Conservation (phyloP, 306 rosid species). For the Senna siamea region DNA sequence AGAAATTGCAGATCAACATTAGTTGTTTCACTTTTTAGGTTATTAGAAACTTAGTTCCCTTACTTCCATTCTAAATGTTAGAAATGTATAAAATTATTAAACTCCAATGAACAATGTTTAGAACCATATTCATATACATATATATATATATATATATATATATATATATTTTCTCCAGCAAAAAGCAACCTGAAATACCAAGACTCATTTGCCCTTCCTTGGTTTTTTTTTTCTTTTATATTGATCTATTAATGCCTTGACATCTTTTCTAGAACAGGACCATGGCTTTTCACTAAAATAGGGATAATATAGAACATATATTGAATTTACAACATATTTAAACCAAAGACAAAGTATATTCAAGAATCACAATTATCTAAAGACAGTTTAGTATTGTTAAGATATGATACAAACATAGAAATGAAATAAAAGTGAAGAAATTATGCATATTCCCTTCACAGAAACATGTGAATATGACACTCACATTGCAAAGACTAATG, state of each 20-base stretch:
- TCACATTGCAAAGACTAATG: not conserved
- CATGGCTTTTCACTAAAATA: too few species aligned
- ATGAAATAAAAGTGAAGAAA: not conserved
- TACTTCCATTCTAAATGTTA: conserved; percentile 36
- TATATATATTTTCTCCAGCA: conserved; percentile 31
- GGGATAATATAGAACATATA: too few species aligned
- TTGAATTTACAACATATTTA: too few species aligned
- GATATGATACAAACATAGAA: conserved; percentile 21
- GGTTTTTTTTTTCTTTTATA: conserved; percentile 55
- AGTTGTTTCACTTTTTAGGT: conserved; percentile 22
- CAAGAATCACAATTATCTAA: too few species aligned
- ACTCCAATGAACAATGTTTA: not conserved
- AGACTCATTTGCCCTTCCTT: conserved; percentile 53
- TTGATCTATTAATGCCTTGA: conserved; percentile 53
- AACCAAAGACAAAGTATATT: too few species aligned
- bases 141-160: too few species aligned
- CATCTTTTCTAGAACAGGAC: conserved; percentile 70
- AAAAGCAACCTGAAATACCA: conserved; percentile 28
- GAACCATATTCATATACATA: conserved; percentile 36
- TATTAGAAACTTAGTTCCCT: conserved; percentile 29
- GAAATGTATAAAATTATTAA: conserved; percentile 41
- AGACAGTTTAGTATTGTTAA: conserved; percentile 31
- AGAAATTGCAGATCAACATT: conserved; percentile 18
- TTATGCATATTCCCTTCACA: not conserved
- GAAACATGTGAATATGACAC: conserved; percentile 7